phyloP scores from a whole-genome alignment of 1,139 yeast genomes.

The Diutina mesorugosa region DNA sequence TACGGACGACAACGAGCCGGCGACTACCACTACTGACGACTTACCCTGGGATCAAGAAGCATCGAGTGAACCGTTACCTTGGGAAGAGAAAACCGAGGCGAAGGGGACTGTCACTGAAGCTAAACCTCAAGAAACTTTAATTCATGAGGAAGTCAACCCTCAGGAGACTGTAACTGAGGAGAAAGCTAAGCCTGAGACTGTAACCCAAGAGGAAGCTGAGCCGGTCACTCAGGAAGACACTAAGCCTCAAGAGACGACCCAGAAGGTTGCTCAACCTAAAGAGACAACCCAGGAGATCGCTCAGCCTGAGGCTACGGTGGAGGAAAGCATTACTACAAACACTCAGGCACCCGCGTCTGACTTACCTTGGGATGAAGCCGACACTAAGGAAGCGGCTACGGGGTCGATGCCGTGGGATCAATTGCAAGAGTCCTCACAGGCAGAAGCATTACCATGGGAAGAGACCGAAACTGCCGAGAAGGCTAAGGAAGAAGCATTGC shows the following conservation, averaged over 20 bases:
- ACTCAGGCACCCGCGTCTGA: neutral
- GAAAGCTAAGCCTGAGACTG: slow-evolving; percentile 1
- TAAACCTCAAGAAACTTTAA: too few species aligned
- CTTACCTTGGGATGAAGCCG: neutral
- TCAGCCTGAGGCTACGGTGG: too few species aligned
- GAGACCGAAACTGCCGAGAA: neutral
- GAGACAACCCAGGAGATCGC: neutral
- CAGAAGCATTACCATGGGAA: neutral
- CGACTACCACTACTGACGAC: neutral
- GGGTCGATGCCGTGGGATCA: neutral
- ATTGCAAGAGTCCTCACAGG: neutral
- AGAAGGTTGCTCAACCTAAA: neutral
- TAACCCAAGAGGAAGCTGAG: neutral
- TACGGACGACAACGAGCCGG: neutral
- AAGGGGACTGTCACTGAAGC: slow-evolving; percentile 2
- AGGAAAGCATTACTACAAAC: neutral
- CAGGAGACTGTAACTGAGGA: slow-evolving; percentile 6
- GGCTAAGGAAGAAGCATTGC: neutral
- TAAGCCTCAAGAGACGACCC: neutral
- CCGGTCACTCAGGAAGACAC: neutral
- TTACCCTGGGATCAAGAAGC: slow-evolving; percentile 3
- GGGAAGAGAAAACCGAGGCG: slow-evolving; percentile 3
- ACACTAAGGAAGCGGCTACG: neutral
- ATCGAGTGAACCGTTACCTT: slow-evolving; percentile 4
- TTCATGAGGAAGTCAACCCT: too few species aligned